A percentile compares a stretch with the other conserved stretches of the same genome.
These are phyloP conservation scores for Ceratobasidium sp. DNA, from an alignment of 1,284 basidiomycete genomes.

Conservation along the genomic window DNA sequence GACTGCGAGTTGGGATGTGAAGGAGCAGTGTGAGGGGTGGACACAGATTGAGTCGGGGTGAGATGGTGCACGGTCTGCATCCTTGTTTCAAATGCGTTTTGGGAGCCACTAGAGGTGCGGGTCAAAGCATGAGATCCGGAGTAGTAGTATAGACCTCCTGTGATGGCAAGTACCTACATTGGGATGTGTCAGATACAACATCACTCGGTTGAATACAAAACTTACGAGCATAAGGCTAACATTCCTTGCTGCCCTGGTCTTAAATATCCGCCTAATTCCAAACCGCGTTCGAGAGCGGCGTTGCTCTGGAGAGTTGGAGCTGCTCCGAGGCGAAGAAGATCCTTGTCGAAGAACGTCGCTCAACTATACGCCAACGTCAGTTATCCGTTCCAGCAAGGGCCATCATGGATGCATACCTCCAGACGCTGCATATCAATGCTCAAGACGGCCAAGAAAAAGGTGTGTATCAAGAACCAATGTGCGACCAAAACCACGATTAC, in stretches of 20 bases:
- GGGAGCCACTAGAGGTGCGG: not conserved
- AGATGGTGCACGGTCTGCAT: constrained; percentile 17
- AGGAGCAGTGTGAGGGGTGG: constrained; percentile 1
- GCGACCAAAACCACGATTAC: constrained; percentile 93
- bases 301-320: constrained; percentile 24
- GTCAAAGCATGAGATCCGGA: constrained; percentile 7
- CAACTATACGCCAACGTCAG: constrained; percentile 56
- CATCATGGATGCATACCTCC: constrained; percentile 60
- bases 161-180: constrained; percentile 71
- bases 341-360: constrained; percentile 78
- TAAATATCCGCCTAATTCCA: constrained; percentile 31
- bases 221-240: constrained; percentile 41
- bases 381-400: not conserved
- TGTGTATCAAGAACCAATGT: constrained; percentile 94
- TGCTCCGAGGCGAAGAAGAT: constrained; percentile 8
- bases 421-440: constrained; percentile 90
- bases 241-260: constrained; percentile 40
- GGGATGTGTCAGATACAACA: not conserved
- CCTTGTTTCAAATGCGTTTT: not conserved
- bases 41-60: constrained; percentile 31
- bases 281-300: constrained; percentile 12
- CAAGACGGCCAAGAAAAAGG: constrained; percentile 88
- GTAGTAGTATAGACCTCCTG: constrained; percentile 76
- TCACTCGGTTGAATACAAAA: not conserved
- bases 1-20: constrained; percentile 7